These are phyloP conservation scores for Centella asiatica DNA, from an alignment of 129 eudicot genomes.

Conservation along the genomic window DNA sequence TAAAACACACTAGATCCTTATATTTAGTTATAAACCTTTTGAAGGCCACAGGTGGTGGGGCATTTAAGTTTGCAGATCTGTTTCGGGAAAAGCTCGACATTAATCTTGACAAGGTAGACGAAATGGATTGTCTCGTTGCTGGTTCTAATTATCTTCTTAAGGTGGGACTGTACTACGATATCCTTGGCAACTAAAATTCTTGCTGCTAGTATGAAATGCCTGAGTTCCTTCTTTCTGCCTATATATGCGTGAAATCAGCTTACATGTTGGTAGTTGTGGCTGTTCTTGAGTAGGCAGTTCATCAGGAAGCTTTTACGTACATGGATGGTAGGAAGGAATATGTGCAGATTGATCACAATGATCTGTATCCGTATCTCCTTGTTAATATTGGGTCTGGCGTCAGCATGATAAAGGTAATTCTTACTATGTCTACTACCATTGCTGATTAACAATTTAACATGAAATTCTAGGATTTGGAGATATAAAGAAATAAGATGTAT, in stretches of 20 bases:
- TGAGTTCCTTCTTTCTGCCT: not conserved
- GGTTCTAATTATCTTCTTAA: conserved; percentile 91
- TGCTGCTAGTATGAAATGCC: not conserved
- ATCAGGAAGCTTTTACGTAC: conserved; percentile 80
- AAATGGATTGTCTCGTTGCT: conserved; percentile 78
- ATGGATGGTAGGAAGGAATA: conserved; percentile 59
- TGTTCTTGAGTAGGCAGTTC: conserved; percentile 58
- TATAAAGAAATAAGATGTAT: not conserved
- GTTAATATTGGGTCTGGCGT: conserved; percentile 97
- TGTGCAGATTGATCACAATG: conserved; percentile 67
- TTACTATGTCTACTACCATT: not conserved
- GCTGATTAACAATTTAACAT: not conserved
- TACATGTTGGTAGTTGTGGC: not conserved
- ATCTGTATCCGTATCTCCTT: conserved; percentile 88
- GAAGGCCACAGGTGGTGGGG: conserved; percentile 99
- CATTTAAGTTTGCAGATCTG: conserved; percentile 82
- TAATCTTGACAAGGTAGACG: conserved; percentile 77
- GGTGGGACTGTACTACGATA: conserved; percentile 35
- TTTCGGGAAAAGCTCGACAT: conserved; percentile 76
- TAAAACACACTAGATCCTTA: not conserved
- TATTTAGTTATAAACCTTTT: conserved; percentile 15
- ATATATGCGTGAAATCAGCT: not conserved
- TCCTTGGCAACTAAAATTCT: not conserved
- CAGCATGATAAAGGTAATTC: conserved; percentile 94
- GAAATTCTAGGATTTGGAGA: not conserved